Base-by-base conservation (phyloP, 371 early-diverging fungal genomes). In the Amoeboaphelidium protococcarum region DNA sequence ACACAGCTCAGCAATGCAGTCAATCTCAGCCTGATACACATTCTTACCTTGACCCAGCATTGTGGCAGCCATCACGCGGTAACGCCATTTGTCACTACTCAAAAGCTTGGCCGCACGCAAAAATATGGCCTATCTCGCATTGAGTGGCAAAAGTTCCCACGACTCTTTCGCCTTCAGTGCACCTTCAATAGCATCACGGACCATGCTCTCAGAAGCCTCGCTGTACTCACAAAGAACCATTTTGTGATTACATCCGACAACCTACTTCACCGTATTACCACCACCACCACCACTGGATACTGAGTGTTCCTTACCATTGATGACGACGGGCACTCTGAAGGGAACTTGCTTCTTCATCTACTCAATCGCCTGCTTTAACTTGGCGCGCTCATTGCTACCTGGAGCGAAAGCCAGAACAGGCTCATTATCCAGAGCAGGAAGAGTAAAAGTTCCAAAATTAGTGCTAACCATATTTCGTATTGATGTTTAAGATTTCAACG, bases 21-120 rank as follows among this genome's bases (percentile, higher is more conserved):
- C 96, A 55, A 95, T 95, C 65, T 92, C 96, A 10, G 96, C 96
- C 68, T 95, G 94, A 90, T 91, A 95, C 55, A 76, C 79, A 65
- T 89, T 95, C 71, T 95, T 95, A 44, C 90, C 90, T 66, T 95
- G 96, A 46, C 96, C 96, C 26, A 95, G 25, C 26, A 95, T 92
- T 45, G 96, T 87, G 31, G 94, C 87, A 16, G 96, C 96, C 77
- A 89, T 74, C 44, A 86, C 52, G 69, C 82, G 52, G 53, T 71
- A 74, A 63, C 88, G 72, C 69, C 91, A 89, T 62, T 91, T 91
- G n/a, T n/a, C n/a, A 55, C 57, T 60, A 26, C 87, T 56, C 13
- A 89, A 64, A 47, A 92, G 66, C 57, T 95, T 94, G 50, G 96
- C 94, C 21, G 96, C 94, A 68, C 89, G 87, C 63, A 95, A 67